Percentiles rank a stretch among this genome's conserved stretches.
These are phyloP conservation scores for Clarkia xantiana DNA, from an alignment of 345 rosid species.

Conservation along the genomic window DNA sequence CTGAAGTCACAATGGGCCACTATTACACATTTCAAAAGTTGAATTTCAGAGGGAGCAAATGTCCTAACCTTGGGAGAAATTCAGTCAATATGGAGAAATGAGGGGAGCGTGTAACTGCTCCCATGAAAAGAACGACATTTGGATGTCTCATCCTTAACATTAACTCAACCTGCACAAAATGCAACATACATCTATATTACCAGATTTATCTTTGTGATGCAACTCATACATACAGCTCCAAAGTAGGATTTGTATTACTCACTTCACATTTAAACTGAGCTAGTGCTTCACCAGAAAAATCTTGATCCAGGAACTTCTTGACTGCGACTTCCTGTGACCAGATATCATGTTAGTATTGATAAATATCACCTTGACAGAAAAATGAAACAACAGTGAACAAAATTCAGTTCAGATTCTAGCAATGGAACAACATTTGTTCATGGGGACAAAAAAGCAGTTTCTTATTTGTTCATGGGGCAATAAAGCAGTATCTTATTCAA, in stretches of 20 bases:
- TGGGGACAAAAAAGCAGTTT: too few species aligned
- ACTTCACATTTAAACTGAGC: conserved; percentile 87
- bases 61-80: conserved; percentile 72
- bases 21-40: too few species aligned
- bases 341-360: conserved; percentile 3
- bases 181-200: background rate
- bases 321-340: conserved; percentile 88
- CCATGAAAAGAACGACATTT: conserved; percentile 98
- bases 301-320: conserved; percentile 86
- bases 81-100: conserved; percentile 90
- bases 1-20: too few species aligned
- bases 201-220: too few species aligned
- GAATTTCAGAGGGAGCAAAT: background rate
- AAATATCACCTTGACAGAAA: background rate
- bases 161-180: conserved; percentile 52
- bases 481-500: too few species aligned
- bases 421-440: too few species aligned
- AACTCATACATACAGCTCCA: background rate
- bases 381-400: background rate
- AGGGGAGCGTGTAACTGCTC: conserved; percentile 85
- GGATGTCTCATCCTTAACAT: conserved; percentile 96
- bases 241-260: conserved; percentile 15
- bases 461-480: too few species aligned
- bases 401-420: too few species aligned
- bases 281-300: conserved; percentile 83